A percentile compares a stretch with the other conserved stretches of the same genome.
Evolutionary conservation across 495 filamentous ascomycete genomes (phyloP).

Genomic region (Penicillium nucicola): DNA sequence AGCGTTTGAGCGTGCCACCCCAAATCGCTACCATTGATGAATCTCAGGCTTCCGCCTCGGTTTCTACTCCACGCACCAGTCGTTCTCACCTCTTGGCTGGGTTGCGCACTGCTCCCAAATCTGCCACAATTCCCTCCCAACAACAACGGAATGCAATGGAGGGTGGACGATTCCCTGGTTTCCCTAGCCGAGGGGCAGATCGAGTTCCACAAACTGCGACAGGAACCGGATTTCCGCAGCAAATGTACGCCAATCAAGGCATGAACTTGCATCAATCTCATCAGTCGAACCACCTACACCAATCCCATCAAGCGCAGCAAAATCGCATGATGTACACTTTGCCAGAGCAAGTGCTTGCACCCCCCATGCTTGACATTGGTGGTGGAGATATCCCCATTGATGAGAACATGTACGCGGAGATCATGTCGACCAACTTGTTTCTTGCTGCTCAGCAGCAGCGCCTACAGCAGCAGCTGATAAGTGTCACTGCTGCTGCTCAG

Average conservation of each 20-base stretch:
- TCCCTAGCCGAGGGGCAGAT: constrained; percentile 34
- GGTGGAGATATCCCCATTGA: constrained; percentile 69
- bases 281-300: not conserved
- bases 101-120: constrained; percentile 88
- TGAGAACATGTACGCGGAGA: constrained; percentile 75
- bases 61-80: constrained; percentile 83
- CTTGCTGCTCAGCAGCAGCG: constrained; percentile 86
- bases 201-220: constrained; percentile 62
- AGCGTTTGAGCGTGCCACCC: constrained; percentile 69
- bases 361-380: constrained; percentile 68
- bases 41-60: constrained; percentile 45
- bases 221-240: constrained; percentile 54
- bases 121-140: constrained; percentile 67
- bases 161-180: constrained; percentile 40
- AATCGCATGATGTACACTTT: constrained; percentile 61
- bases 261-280: constrained; percentile 22
- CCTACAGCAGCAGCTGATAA: constrained; percentile 62
- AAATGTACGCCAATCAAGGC: constrained; percentile 43
- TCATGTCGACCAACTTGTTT: constrained; percentile 81
- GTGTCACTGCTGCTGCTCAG: constrained; percentile 57
- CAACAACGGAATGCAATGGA: constrained; percentile 50
- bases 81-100: constrained; percentile 93
- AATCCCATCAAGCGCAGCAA: constrained; percentile 3
- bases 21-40: constrained; percentile 66
- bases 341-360: constrained; percentile 83